Percentiles rank a stretch among this genome's conserved stretches.
These are phyloP conservation scores for Colletotrichum nymphaeae DNA, from an alignment of 2,329 filamentous ascomycete genomes.

Conservation along the genomic window DNA sequence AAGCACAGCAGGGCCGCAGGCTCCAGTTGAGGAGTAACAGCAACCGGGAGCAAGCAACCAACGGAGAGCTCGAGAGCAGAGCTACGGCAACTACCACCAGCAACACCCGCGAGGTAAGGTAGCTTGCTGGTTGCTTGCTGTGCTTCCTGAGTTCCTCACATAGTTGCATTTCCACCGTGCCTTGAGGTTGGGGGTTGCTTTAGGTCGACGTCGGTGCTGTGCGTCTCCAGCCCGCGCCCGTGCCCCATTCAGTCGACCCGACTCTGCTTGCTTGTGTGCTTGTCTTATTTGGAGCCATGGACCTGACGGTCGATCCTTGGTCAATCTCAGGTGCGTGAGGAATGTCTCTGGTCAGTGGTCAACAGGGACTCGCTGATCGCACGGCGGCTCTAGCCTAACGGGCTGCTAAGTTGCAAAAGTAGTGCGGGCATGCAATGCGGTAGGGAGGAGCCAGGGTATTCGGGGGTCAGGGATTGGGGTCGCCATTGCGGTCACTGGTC, in stretches of 20 bases:
- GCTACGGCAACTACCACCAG: neutral
- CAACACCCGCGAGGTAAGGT: neutral
- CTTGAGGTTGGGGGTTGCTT: neutral
- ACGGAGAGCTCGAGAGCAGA: neutral
- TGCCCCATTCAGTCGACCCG: conserved; percentile 12
- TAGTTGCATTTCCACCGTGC: neutral
- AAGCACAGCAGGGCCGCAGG: neutral
- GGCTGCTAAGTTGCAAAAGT: neutral
- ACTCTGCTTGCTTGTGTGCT: conserved; percentile 7
- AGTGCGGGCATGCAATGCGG: conserved; percentile 19
- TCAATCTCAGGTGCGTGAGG: conserved; percentile 22
- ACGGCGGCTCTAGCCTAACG: conserved; percentile 15
- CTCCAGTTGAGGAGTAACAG: neutral
- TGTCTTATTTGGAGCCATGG: conserved; percentile 12
- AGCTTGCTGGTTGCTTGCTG: neutral
- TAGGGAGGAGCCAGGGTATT: conserved; percentile 11
- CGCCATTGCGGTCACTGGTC: conserved; percentile 11
- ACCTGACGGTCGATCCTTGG: conserved; percentile 27
- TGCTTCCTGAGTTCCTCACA: neutral
- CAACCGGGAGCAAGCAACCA: neutral
- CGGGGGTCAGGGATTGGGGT: conserved; percentile 17
- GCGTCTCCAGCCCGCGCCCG: neutral
- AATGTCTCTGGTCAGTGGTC: conserved; percentile 9
- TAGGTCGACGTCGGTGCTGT: conserved; percentile 24
- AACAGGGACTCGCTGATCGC: conserved; percentile 18